Percentiles rank a stretch among this genome's conserved stretches.
phyloP scores from a whole-genome alignment of 2,329 filamentous ascomycete species.

The Monilinia polystroma region DNA sequence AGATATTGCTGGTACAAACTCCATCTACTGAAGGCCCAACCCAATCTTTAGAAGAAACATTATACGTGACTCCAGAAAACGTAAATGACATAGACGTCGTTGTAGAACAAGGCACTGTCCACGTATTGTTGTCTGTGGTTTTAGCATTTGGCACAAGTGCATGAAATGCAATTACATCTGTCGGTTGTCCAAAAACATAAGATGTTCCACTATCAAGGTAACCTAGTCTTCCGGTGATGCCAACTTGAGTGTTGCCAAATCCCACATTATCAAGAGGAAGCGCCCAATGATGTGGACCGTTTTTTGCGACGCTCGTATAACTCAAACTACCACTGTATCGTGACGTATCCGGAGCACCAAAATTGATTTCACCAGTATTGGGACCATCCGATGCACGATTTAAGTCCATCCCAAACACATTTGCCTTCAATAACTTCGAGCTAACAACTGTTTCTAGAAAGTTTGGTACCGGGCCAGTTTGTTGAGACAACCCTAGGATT shows the following conservation, averaged over 20 bases:
- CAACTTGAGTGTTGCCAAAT: constrained; percentile 59
- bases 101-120: constrained; percentile 70
- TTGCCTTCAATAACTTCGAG: constrained; percentile 57
- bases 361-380: constrained; percentile 74
- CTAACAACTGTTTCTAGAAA: constrained; percentile 63
- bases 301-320: constrained; percentile 56
- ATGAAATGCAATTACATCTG: constrained; percentile 68
- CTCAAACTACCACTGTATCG: constrained; percentile 67
- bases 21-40: constrained; percentile 47
- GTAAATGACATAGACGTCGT: constrained; percentile 59
- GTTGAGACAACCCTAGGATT: constrained; percentile 75
- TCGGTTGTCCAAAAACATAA: constrained; percentile 69
- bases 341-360: constrained; percentile 66
- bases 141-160: constrained; percentile 58
- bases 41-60: constrained; percentile 70
- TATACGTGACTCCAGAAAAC: constrained; percentile 67
- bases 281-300: constrained; percentile 64
- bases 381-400: constrained; percentile 63
- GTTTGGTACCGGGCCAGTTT: constrained; percentile 55
- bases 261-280: constrained; percentile 66
- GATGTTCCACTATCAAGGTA: constrained; percentile 86
- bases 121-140: constrained; percentile 60
- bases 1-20: constrained; percentile 70
- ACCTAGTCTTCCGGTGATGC: constrained; percentile 50
- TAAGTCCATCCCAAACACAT: constrained; percentile 70